Evolutionary conservation across 2,329 filamentous ascomycete species (phyloP).

Genomic region (Xenoacremonium recifei): DNA sequence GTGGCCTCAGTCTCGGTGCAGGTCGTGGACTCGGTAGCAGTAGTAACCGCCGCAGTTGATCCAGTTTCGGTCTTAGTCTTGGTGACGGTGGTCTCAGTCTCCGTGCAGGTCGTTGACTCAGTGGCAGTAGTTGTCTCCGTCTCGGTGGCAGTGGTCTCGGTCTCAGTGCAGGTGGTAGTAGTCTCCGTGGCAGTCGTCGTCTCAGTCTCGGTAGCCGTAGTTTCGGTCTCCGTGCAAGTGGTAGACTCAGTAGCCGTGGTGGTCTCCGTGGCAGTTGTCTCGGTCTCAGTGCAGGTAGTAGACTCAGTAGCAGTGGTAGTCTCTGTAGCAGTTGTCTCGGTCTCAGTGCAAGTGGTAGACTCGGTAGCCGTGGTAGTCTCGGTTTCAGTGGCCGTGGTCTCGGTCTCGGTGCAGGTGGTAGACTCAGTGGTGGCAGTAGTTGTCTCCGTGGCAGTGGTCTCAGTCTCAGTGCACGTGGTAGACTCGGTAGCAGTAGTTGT

Average conservation of each 20-base stretch:
- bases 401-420: conserved; percentile 8
- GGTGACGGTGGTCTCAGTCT: no score
- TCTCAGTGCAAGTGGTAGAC: conserved; percentile 11
- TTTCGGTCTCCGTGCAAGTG: no score
- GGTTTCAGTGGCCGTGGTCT: no score
- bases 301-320: conserved; percentile 11
- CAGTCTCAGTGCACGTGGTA: conserved; percentile 5
- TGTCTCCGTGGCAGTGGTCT: conserved; percentile 5
- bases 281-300: conserved; percentile 10
- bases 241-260: conserved; percentile 4
- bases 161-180: conserved; percentile 6
- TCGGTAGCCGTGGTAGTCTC: conserved; percentile 10
- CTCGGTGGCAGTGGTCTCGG: conserved; percentile 6
- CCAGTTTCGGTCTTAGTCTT: no score
- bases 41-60: no score
- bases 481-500: conserved; percentile 10
- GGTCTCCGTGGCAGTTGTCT: conserved; percentile 6
- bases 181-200: conserved; percentile 7
- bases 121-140: conserved; percentile 9
- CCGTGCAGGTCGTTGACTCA: conserved; percentile 11
- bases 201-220: no score
- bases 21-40: conserved; percentile 1
- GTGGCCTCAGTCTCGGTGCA: no score
- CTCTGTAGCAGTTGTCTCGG: conserved; percentile 3
- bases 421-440: conserved; percentile 7